Percentiles rank a stretch among this genome's conserved stretches.
These are phyloP conservation scores for Tausonia pullulans DNA, from an alignment of 1,284 basidiomycete species.

Conservation along the genomic window DNA sequence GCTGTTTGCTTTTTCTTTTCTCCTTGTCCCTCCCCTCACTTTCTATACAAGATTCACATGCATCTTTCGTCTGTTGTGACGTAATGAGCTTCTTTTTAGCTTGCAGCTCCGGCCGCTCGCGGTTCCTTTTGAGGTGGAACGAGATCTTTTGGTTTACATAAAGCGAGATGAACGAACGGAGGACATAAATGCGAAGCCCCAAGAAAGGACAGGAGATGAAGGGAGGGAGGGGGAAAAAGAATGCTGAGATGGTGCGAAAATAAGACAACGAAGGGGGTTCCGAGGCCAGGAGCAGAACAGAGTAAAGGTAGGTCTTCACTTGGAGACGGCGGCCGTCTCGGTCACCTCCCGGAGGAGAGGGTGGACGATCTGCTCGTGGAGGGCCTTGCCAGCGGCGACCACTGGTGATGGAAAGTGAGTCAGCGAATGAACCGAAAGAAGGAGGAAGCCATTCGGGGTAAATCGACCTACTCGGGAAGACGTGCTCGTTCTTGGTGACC, in stretches of 20 bases:
- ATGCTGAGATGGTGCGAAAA: background rate
- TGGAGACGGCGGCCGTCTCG: background rate
- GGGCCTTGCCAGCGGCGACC: conserved; percentile 80
- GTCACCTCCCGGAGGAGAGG: conserved; percentile 16
- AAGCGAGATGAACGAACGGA: no score
- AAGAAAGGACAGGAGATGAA: background rate
- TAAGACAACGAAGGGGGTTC: background rate
- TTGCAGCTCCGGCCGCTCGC: no score
- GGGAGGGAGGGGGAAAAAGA: background rate
- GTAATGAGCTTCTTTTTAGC: no score
- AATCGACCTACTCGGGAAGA: conserved; percentile 71
- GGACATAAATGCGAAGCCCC: no score
- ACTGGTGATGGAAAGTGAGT: conserved; percentile 21
- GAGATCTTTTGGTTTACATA: no score
- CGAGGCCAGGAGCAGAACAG: background rate
- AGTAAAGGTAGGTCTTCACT: background rate
- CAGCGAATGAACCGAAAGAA: background rate
- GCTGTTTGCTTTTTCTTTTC: no score
- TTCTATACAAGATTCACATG: no score
- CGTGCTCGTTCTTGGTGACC: conserved; percentile 80
- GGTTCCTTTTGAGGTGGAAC: no score
- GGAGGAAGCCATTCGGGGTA: conserved; percentile 22
- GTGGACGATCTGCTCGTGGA: conserved; percentile 64
- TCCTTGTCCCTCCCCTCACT: no score
- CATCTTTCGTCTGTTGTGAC: no score